Base-by-base conservation (phyloP, 257 asterid genomes). In the Penstemon eatonii region DNA sequence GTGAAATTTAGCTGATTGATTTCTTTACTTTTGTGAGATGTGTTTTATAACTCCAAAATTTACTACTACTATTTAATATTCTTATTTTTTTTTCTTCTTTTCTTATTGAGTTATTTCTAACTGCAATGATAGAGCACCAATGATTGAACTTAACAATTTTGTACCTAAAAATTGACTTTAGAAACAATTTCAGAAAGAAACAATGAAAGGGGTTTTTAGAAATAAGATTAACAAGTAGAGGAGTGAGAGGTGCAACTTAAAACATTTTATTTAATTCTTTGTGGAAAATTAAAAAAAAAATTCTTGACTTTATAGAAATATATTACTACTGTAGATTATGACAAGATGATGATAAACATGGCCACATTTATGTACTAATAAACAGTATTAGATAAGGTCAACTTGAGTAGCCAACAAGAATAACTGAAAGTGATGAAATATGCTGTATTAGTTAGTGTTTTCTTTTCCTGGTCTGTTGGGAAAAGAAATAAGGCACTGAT, bases 371-470 rank as follows among this genome's bases (percentile, higher is more conserved):
- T 25, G 33, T 25, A 11, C 1, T 19, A 4, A 12, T 8, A 8
- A 8, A 6, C 37, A 50, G 11, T 8, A 51, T 3, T 54, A 15
- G 58, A 56, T 36, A 57, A 39, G 38, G 71, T 75, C 74, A 74
- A 68, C 67, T 68, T 49, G 62, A 68, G 37, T 7, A 33, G 72
- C 75, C 78, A 75, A 69, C 36, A 46, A 53, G 33, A 56, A 64
- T 37, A 51, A 8, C 56, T 51, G 7, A 12, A 62, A 45, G 67
- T 55, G 62, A 54, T 62, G 71, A 60, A 3, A 5, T 4, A 5
- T 63, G n/a, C n/a, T 10, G 49, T 45, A 36, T 39, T 15, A 15
- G 37, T 41, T 18, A 5, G 42, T 46, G 13, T 44, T 60, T 60
- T 38, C 42, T 45, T 3, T n/a, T 6, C 7, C 19, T 41, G 15